Evolutionary conservation across 2,329 filamentous ascomycete species (phyloP).

Genomic region (Capronia epimyces): DNA sequence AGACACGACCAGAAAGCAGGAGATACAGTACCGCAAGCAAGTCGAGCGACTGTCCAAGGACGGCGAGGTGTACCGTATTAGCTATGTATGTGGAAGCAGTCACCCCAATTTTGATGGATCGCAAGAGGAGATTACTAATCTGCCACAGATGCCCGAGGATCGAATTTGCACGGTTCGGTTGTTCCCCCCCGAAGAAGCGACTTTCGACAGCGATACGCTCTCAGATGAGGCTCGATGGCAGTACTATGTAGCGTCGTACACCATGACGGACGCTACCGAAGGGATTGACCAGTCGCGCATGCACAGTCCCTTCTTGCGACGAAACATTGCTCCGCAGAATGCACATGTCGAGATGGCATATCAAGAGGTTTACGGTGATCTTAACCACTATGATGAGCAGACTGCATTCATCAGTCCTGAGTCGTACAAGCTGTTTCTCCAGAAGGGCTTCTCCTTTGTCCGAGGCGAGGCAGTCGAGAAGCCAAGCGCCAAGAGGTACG

Average conservation of each 20-base stretch:
- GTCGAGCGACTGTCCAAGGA: constrained; percentile 92
- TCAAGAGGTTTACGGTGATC: constrained; percentile 49
- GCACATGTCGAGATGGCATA: constrained; percentile 59
- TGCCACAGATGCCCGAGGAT: constrained; percentile 59
- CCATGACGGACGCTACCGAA: constrained; percentile 81
- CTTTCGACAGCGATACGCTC: constrained; percentile 68
- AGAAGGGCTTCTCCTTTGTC: constrained; percentile 60
- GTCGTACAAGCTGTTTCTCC: constrained; percentile 70
- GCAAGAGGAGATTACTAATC: constrained; percentile 1
- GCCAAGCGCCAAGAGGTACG: constrained; percentile 25
- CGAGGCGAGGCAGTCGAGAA: constrained; percentile 34
- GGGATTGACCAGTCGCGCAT: constrained; percentile 62
- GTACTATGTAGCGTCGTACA: constrained; percentile 90
- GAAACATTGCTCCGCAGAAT: constrained; percentile 62
- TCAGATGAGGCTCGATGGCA: constrained; percentile 67
- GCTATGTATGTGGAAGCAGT: constrained; percentile 59
- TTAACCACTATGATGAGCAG: constrained; percentile 62
- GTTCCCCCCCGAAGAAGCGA: constrained; percentile 77
- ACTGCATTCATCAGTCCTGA: constrained; percentile 69
- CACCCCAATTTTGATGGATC: background rate
- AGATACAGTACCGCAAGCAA: constrained; percentile 84
- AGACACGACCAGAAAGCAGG: constrained; percentile 80
- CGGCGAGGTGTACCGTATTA: constrained; percentile 81
- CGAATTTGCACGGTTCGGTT: constrained; percentile 70
- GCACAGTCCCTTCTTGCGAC: constrained; percentile 63